phyloP scores from a whole-genome alignment of 2,329 filamentous ascomycete species.

The Cordyceps fumosorosea region DNA sequence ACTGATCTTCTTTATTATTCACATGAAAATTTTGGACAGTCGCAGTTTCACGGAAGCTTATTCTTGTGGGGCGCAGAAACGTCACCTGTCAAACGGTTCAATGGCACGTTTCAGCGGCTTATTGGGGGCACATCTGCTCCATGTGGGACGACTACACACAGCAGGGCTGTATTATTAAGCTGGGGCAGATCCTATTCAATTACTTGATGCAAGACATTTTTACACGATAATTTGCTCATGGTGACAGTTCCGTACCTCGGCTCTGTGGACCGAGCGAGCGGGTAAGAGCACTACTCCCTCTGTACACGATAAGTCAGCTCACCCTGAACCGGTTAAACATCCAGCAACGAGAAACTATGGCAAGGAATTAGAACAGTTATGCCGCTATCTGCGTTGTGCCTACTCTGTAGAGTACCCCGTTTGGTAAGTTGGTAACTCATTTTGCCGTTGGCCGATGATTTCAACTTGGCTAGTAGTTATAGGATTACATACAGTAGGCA shows the following conservation, averaged over 20 bases:
- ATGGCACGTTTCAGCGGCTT: not conserved
- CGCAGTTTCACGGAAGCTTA: not conserved
- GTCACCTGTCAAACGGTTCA: not conserved
- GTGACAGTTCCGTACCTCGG: too few species aligned
- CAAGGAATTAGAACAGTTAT: not conserved
- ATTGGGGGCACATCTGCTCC: not conserved
- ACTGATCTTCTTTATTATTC: too few species aligned
- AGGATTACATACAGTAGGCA: too few species aligned
- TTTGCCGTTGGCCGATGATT: not conserved
- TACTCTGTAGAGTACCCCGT: not conserved
- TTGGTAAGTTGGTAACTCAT: not conserved
- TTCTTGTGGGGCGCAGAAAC: not conserved
- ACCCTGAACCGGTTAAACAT: too few species aligned
- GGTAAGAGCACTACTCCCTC: too few species aligned
- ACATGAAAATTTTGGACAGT: not conserved
- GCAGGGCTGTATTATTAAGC: too few species aligned
- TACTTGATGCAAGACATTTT: not conserved
- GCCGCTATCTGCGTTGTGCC: not conserved
- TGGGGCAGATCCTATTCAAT: not conserved
- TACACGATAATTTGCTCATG: not conserved
- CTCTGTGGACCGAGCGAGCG: too few species aligned
- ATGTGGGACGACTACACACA: too few species aligned
- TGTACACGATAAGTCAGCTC: too few species aligned
- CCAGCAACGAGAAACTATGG: too few species aligned
- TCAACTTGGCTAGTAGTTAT: not conserved